These are phyloP conservation scores for Linum trigynum DNA, from an alignment of 345 rosid species.

Conservation along the genomic window DNA sequence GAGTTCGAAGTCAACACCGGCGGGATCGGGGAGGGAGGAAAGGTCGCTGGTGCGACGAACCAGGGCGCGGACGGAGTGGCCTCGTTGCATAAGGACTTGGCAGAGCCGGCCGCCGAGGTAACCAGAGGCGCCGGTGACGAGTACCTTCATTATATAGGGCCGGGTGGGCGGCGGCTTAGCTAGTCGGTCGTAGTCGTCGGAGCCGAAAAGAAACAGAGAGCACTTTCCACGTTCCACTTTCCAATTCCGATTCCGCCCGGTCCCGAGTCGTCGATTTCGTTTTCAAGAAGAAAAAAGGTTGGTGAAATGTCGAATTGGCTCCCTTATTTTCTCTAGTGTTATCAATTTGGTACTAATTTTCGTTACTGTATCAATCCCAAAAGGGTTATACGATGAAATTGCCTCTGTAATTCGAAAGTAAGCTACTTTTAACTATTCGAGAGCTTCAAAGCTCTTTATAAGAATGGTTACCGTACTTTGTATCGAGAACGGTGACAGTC, in stretches of 20 bases:
- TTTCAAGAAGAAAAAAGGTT: background rate
- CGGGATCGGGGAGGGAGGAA: constrained; percentile 40
- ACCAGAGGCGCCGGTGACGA: constrained; percentile 79
- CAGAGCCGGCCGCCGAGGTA: constrained; percentile 75
- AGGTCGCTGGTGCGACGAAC: constrained; percentile 79
- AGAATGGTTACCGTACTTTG: too few relatives aligned
- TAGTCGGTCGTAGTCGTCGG: too few relatives aligned
- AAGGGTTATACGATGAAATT: too few relatives aligned
- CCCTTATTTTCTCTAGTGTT: background rate
- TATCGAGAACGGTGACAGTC: too few relatives aligned
- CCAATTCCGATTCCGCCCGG: background rate
- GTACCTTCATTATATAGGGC: constrained; percentile 35
- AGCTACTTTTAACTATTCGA: too few relatives aligned
- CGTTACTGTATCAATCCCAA: too few relatives aligned
- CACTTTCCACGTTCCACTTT: background rate
- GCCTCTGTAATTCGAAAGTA: too few relatives aligned
- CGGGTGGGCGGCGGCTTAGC: background rate
- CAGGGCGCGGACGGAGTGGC: constrained; percentile 64
- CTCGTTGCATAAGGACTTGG: constrained; percentile 49
- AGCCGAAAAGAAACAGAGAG: too few relatives aligned
- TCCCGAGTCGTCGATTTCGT: background rate
- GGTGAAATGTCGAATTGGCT: background rate
- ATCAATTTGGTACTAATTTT: background rate
- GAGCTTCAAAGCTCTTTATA: too few relatives aligned
- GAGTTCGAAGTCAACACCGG: constrained; percentile 35